Evolutionary conservation across 179 eudicot genomes (phyloP).

Genomic region (Actinidia arguta): DNA sequence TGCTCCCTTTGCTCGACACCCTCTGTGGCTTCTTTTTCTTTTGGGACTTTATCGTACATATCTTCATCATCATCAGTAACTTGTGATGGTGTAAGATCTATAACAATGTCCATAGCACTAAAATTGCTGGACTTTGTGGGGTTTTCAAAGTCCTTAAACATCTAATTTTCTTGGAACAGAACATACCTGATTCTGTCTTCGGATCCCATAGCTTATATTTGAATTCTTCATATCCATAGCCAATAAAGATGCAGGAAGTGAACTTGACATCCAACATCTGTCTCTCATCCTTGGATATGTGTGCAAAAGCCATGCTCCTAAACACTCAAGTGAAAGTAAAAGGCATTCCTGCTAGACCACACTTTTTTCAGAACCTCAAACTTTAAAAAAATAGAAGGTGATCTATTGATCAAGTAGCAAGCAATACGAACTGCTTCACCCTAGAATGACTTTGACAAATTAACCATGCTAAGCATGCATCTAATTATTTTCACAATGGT

Average conservation of each 20-base stretch:
- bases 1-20: background rate
- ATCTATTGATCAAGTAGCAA: no score
- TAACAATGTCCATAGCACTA: background rate
- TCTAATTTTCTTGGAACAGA: background rate
- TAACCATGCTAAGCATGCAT: no score
- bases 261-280: conserved; percentile 18
- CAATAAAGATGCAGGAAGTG: conserved; percentile 16
- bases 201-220: conserved; percentile 7
- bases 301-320: no score
- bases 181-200: background rate
- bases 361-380: no score
- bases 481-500: background rate
- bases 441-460: no score
- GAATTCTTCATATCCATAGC: background rate
- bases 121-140: background rate
- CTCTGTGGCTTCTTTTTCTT: background rate
- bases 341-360: no score
- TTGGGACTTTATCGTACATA: background rate
- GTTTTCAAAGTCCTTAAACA: background rate
- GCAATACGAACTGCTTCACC: no score
- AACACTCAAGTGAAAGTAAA: no score
- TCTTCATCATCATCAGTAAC: background rate
- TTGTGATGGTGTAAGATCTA: background rate
- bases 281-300: no score
- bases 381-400: no score